Conservation (phyloP, 345 rosid genomes). For the Limnanthes douglasii region DNA sequence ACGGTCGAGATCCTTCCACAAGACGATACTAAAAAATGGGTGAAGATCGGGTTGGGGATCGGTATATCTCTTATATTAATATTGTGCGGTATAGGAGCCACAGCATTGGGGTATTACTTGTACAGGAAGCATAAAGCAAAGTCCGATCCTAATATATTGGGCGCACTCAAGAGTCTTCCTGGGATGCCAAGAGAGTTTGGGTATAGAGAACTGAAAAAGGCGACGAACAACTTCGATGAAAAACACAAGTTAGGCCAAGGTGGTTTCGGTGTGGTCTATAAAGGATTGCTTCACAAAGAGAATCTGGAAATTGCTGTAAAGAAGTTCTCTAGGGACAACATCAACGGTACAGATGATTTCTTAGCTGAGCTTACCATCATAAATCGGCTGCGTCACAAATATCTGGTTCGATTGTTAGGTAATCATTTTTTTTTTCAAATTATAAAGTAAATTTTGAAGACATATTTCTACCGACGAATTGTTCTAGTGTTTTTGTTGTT, state of each 20-base stretch:
- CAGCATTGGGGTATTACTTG: conserved; percentile 3
- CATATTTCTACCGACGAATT: too few relatives aligned
- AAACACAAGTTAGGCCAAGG: conserved; percentile 41
- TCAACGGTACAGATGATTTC: conserved; percentile 36
- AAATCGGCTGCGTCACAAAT: conserved; percentile 45
- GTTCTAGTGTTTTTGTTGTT: too few relatives aligned
- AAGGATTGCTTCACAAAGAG: conserved; percentile 26
- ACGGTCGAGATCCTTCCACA: conserved; percentile 28
- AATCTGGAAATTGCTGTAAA: conserved; percentile 34
- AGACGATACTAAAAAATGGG: too few relatives aligned
- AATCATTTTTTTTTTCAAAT: neutral
- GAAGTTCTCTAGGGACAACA: conserved; percentile 25
- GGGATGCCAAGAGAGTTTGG: conserved; percentile 35
- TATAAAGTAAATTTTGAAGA: too few relatives aligned
- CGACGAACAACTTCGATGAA: conserved; percentile 44
- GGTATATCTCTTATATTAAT: conserved; percentile 10
- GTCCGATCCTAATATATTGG: conserved; percentile 18
- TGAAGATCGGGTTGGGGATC: conserved; percentile 13
- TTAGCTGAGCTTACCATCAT: conserved; percentile 47
- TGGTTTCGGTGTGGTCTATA: conserved; percentile 37
- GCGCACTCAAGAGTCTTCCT: conserved; percentile 33
- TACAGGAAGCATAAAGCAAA: conserved; percentile 11
- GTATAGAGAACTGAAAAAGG: conserved; percentile 36
- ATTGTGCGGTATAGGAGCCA: conserved; percentile 5
- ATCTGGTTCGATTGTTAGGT: conserved; percentile 42